phyloP scores from a whole-genome alignment of 345 rosid species.

The Sisymbrium irio region DNA sequence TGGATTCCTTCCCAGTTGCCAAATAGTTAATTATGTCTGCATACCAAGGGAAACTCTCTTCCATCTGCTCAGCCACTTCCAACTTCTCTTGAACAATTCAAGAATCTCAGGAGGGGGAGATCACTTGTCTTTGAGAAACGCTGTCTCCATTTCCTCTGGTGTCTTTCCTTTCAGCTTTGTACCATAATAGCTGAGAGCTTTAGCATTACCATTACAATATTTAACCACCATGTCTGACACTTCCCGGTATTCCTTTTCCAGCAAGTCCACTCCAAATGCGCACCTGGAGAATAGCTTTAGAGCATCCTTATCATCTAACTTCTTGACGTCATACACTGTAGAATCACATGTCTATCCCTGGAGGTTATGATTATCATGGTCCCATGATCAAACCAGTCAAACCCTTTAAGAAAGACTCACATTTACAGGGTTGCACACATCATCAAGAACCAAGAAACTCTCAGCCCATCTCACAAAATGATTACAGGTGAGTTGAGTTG shows the following conservation, averaged over 20 bases:
- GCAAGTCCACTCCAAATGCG: too few relatives aligned
- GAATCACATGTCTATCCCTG: constrained; percentile 1
- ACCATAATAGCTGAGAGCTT: constrained; percentile 7
- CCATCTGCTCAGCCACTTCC: too few relatives aligned
- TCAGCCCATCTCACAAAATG: too few relatives aligned
- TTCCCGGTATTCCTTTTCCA: too few relatives aligned
- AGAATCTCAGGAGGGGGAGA: constrained; percentile 7
- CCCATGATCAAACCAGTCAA: constrained; percentile 17
- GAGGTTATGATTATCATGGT: constrained; percentile 7
- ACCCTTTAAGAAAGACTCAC: constrained; percentile 18
- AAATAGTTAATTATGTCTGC: constrained; percentile 22
- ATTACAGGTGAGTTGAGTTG: too few relatives aligned
- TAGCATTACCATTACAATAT: constrained; percentile 1
- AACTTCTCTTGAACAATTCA: constrained; percentile 20
- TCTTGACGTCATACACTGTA: not conserved
- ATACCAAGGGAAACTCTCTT: too few relatives aligned
- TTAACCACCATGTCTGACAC: not conserved
- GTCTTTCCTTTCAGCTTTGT: too few relatives aligned
- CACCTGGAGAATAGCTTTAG: not conserved
- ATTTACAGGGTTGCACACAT: not conserved
- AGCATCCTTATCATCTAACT: not conserved
- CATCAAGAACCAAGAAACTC: too few relatives aligned
- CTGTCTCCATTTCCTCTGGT: not conserved
- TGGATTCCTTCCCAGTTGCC: constrained; percentile 23
- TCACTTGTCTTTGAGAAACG: not conserved